phyloP scores from a whole-genome alignment of 345 rosid species.

The rapeseed (Brassica napus) region DNA sequence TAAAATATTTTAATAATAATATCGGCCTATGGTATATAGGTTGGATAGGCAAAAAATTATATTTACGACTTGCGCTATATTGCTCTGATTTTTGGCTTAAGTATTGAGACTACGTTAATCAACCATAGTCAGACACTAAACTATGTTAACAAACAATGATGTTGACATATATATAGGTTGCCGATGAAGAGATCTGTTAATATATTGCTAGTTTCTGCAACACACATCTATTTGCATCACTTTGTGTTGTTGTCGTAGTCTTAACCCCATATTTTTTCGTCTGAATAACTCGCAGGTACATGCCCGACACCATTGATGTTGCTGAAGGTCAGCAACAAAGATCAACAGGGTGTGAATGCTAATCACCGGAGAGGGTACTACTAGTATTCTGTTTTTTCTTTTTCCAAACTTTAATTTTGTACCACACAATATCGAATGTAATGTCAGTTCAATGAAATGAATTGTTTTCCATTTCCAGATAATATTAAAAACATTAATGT shows the following conservation, averaged over 20 bases:
- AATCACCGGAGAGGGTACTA: conserved; percentile 9
- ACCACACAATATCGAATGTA: conserved; percentile 3
- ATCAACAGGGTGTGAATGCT: conserved; percentile 79
- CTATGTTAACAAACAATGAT: too few relatives aligned
- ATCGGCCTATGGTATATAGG: too few relatives aligned
- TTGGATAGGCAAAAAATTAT: too few relatives aligned
- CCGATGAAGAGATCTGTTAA: too few relatives aligned
- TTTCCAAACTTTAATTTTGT: conserved; percentile 20
- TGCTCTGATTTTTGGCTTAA: too few relatives aligned
- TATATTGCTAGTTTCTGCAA: not conserved
- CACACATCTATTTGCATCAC: not conserved
- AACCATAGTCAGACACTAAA: too few relatives aligned
- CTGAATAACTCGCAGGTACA: conserved; percentile 46
- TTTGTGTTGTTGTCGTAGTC: not conserved
- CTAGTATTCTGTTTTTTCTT: not conserved
- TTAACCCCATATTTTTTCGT: not conserved
- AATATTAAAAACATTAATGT: not conserved
- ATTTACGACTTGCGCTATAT: too few relatives aligned
- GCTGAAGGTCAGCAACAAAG: conserved; percentile 59
- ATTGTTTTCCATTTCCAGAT: not conserved
- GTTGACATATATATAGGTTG: too few relatives aligned
- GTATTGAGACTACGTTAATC: too few relatives aligned
- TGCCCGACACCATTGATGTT: conserved; percentile 78
- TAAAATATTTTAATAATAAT: too few relatives aligned
- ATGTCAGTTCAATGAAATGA: conserved; percentile 5